Base-by-base conservation (phyloP, 2,329 filamentous ascomycete genomes). In the Cladosporium sp. region DNA sequence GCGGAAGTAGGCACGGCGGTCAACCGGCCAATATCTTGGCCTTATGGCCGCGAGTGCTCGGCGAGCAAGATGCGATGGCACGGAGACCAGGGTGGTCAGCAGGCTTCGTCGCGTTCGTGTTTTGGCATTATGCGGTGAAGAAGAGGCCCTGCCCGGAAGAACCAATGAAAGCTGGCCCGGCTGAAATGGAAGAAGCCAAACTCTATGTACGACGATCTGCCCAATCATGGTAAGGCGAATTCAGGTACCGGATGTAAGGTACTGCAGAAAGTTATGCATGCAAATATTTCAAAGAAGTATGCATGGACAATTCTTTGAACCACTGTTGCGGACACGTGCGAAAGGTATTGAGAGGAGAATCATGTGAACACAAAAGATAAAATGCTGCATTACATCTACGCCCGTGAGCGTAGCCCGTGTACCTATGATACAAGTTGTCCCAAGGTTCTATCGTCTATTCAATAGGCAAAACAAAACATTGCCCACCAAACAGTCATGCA, bases 301-400 rank as follows among this genome's bases (percentile, higher is more conserved):
- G 38, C 17, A 19, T 12, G 14, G 2, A 40, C 14, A 12, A 40
- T n/a, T 40, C 14, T 40, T 34, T 8, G 30, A 9, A 12, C 8
- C 7, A 12, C 30, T 34, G 30, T 2, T 5, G 3, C 3, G 11
- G 9, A 8, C 30, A 9, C 7, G 3, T 9, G 3, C 30, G 9
- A 34, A 12, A 34, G 11, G 30, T 8, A 34, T 8, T 6, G 25
- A 12, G 2, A 34, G 30, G 8, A 34, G 9, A 8, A 5, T 5
- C 8, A 34, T 34, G 9, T 34, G 30, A 34, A 49, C 15, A 49
- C n/a, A 19, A 56, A 47, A 49, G 34, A 56, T 25, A 56, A 39
- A 56, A 56, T 40, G 54, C 54, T 56, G 42, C 54, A 56, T 56
- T 56, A 56, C 54, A 56, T 56, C 54, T 49, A 37, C 54, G 54